phyloP scores from a whole-genome alignment of 2,329 filamentous ascomycete genomes.

The Aspergillus neoniger region DNA sequence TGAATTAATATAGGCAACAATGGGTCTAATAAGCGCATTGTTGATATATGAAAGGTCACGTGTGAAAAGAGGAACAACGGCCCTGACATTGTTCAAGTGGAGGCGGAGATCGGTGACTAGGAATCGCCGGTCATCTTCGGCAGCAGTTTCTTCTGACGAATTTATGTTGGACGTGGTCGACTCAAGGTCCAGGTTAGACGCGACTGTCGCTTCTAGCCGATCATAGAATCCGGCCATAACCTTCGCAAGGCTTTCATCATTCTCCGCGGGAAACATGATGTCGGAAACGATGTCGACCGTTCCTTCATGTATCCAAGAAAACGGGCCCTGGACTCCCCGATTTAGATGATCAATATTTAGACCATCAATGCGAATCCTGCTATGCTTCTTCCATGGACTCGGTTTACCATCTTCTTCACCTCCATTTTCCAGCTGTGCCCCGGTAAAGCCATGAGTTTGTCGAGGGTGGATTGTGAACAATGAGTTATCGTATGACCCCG shows the following conservation, averaged over 20 bases:
- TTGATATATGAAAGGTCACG: slow-evolving; percentile 92
- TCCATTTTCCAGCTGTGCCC: slow-evolving; percentile 60
- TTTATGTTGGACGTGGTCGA: slow-evolving; percentile 18
- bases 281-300: slow-evolving; percentile 96
- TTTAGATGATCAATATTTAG: slow-evolving; percentile 96
- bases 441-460: slow-evolving; percentile 79
- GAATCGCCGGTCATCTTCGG: slow-evolving; percentile 65
- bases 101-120: slow-evolving; percentile 94
- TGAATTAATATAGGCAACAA: slow-evolving; percentile 97
- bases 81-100: slow-evolving; percentile 91
- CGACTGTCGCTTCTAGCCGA: slow-evolving; percentile 88
- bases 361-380: slow-evolving; percentile 85
- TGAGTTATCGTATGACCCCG: slow-evolving; percentile 90
- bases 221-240: slow-evolving; percentile 98
- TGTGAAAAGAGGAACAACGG: slow-evolving; percentile 89
- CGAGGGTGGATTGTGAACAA: slow-evolving; percentile 95
- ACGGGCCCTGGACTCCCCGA: slow-evolving; percentile 85
- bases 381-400: slow-evolving; percentile 92
- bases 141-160: slow-evolving; percentile 29
- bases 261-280: slow-evolving; percentile 87
- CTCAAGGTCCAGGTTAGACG: slow-evolving; percentile 65
- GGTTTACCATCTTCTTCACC: slow-evolving; percentile 63
- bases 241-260: slow-evolving; percentile 85
- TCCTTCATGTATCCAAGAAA: slow-evolving; percentile 97
- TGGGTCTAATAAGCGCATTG: slow-evolving; percentile 89